A percentile compares a stretch with the other conserved stretches of the same genome.
phyloP scores from a whole-genome alignment of 805 yeast species.

The Kluyveromyces siamensis region DNA sequence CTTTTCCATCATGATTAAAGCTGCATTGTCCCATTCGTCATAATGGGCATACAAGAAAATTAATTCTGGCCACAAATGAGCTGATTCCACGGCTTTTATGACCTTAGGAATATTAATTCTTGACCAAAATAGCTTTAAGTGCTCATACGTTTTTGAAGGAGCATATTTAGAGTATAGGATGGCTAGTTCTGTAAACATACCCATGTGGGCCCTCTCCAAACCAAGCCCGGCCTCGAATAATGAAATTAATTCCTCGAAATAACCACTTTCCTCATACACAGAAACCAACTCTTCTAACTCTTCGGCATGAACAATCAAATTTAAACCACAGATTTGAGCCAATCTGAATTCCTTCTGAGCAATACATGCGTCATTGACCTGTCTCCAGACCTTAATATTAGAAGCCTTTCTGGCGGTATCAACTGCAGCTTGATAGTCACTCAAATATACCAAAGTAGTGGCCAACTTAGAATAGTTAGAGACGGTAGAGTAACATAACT shows the following conservation, averaged over 20 bases:
- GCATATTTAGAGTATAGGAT: conserved; percentile 81
- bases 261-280: conserved; percentile 83
- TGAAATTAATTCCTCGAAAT: conserved; percentile 83
- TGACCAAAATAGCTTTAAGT: conserved; percentile 95
- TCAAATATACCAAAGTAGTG: conserved; percentile 86
- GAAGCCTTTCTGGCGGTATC: conserved; percentile 98
- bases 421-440: conserved; percentile 92
- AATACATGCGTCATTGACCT: conserved; percentile 93
- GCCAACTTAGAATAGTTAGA: conserved; percentile 95
- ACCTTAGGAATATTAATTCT: conserved; percentile 97
- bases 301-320: conserved; percentile 94
- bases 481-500: conserved; percentile 71
- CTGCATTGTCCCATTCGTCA: conserved; percentile 99
- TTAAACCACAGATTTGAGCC: conserved; percentile 98
- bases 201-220: conserved; percentile 98
- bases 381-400: conserved; percentile 90
- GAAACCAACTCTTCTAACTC: conserved; percentile 84
- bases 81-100: conserved; percentile 82
- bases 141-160: conserved; percentile 90
- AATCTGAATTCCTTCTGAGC: conserved; percentile 90
- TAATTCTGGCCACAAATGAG: conserved; percentile 94
- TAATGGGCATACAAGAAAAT: conserved; percentile 95
- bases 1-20: conserved; percentile 91
- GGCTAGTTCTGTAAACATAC: conserved; percentile 97
- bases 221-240: conserved; percentile 94